Percentiles rank a stretch among this genome's conserved stretches.
Conservation (phyloP, 345 rosid species). For the Erysimum cheiranthoides region DNA sequence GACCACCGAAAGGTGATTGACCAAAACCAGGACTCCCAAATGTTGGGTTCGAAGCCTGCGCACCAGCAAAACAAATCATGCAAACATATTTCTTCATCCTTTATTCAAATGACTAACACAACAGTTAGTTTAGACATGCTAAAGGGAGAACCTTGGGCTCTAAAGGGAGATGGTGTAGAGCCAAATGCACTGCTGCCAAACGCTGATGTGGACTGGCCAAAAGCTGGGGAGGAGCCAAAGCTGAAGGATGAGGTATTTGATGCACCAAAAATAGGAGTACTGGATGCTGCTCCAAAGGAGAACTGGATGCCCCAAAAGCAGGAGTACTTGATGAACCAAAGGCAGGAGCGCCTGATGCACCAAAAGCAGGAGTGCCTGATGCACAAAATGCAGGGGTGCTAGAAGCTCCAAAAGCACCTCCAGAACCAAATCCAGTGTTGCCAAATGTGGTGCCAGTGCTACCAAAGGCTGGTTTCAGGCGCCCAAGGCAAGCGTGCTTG, state of each 20-base stretch:
- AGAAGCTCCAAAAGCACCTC: conserved; percentile 58
- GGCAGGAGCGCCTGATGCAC: conserved; percentile 27
- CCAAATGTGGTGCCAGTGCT: conserved; percentile 76
- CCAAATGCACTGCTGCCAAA: conserved; percentile 85
- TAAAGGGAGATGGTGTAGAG: conserved; percentile 68
- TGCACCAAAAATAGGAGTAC: conserved; percentile 66
- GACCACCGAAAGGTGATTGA: conserved; percentile 75
- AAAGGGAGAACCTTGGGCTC: conserved; percentile 73
- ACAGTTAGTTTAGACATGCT: conserved; percentile 51
- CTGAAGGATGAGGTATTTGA: conserved; percentile 66
- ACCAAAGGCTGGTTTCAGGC: conserved; percentile 64
- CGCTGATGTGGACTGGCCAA: conserved; percentile 82
- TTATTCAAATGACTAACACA: conserved; percentile 30
- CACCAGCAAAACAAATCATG: conserved; percentile 54
- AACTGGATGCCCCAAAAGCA: conserved; percentile 33
- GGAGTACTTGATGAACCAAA: conserved; percentile 36
- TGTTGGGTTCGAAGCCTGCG: conserved; percentile 70
- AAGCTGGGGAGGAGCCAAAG: conserved; percentile 77
- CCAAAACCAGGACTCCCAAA: conserved; percentile 59
- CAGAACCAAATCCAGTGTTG: conserved; percentile 71
- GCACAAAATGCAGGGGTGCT: conserved; percentile 48
- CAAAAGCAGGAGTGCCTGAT: conserved; percentile 32
- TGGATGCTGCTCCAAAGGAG: too few species aligned
- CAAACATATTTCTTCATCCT: conserved; percentile 32
- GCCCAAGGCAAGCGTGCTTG: conserved; percentile 64